Conservation (phyloP, 164 flowering plant species). For the Vitis riparia region DNA sequence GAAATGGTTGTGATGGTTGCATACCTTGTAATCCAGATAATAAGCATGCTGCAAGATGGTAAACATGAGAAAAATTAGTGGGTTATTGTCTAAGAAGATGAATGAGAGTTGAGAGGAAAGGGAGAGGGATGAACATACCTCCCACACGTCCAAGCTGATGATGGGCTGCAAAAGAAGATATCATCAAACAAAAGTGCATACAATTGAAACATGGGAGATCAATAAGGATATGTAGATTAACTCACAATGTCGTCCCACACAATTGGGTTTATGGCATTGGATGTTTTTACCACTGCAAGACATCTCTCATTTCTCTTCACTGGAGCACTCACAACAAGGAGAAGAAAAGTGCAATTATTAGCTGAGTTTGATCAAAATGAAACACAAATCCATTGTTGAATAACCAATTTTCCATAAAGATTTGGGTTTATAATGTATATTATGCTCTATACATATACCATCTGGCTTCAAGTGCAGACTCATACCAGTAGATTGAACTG, state of each 20-base stretch:
- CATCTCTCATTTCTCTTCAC: conserved; percentile 74
- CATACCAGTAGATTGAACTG: no score
- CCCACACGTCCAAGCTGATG: conserved; percentile 86
- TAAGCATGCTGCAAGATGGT: conserved; percentile 76
- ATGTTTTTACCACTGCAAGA: conserved; percentile 73
- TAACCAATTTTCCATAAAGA: no score
- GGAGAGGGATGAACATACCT: conserved; percentile 41
- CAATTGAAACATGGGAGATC: background rate
- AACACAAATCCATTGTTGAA: background rate
- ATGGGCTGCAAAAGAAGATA: conserved; percentile 70
- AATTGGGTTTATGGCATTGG: conserved; percentile 78
- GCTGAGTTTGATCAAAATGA: background rate
- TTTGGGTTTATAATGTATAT: no score
- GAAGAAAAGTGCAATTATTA: background rate
- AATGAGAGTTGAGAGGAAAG: conserved; percentile 8
- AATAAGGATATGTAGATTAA: background rate
- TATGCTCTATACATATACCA: no score
- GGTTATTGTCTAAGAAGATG: background rate
- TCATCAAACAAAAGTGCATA: background rate
- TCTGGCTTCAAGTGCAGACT: no score
- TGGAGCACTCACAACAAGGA: conserved; percentile 23
- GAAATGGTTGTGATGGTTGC: background rate
- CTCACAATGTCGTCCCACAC: conserved; percentile 80
- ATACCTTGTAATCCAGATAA: conserved; percentile 85
- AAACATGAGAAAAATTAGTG: conserved; percentile 14